A percentile compares a stretch with the other conserved stretches of the same genome.
Conservation (phyloP, 495 filamentous ascomycete species). For the Podospora comata region DNA sequence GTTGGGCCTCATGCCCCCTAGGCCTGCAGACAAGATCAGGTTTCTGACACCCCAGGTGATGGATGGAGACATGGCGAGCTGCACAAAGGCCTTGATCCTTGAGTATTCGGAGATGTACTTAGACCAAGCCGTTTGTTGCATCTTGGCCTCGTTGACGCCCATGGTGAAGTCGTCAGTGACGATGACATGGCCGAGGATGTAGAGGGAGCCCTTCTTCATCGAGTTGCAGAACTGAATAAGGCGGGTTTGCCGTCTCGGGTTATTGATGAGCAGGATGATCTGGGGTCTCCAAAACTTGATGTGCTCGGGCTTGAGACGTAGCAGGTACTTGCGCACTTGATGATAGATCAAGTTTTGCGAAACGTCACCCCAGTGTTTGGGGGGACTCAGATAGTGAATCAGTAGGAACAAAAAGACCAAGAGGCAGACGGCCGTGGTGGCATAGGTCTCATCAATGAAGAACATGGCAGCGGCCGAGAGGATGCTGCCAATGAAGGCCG, state of each 20-base stretch:
- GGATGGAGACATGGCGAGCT: conserved; percentile 74
- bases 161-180: conserved; percentile 77
- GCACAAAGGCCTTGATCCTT: conserved; percentile 87
- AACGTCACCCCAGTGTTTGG: conserved; percentile 88
- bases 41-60: conserved; percentile 86
- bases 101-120: conserved; percentile 78
- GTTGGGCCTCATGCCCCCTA: conserved; percentile 90
- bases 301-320: conserved; percentile 79
- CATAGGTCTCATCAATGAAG: conserved; percentile 82
- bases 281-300: conserved; percentile 91
- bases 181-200: conserved; percentile 83
- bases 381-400: conserved; percentile 80
- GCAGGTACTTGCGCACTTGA: conserved; percentile 83
- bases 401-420: conserved; percentile 73
- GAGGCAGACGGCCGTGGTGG: conserved; percentile 68
- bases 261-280: conserved; percentile 80
- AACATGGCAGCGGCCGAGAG: conserved; percentile 80
- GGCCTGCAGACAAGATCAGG: conserved; percentile 72
- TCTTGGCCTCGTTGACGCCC: conserved; percentile 74
- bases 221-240: conserved; percentile 91
- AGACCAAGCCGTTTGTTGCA: conserved; percentile 78
- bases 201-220: conserved; percentile 81
- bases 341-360: conserved; percentile 88
- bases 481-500: conserved; percentile 68
- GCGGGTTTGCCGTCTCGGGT: conserved; percentile 70